Percentiles rank a stretch among this genome's conserved stretches.
These are phyloP conservation scores for Aspergillaceae sp. DNA, from an alignment of 2,329 filamentous ascomycete species.

Conservation along the genomic window DNA sequence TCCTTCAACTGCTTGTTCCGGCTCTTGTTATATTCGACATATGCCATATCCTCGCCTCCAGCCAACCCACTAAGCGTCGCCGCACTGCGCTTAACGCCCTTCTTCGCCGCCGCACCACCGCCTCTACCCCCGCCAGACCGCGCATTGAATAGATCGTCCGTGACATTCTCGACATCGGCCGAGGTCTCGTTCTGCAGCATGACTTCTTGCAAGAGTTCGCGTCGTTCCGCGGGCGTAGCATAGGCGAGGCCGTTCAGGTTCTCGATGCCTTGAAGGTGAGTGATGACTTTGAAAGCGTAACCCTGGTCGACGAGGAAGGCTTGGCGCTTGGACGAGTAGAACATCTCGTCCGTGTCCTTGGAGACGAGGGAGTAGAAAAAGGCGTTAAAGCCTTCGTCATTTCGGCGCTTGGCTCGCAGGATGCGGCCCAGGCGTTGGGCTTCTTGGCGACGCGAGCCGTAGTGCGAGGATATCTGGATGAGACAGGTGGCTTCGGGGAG, in stretches of 20 bases:
- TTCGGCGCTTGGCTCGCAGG: constrained; percentile 84
- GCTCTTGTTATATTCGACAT: constrained; percentile 71
- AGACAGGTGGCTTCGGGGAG: constrained; percentile 91
- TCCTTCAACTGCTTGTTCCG: constrained; percentile 60
- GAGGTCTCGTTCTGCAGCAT: constrained; percentile 76
- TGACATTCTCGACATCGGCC: constrained; percentile 60
- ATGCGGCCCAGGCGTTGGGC: constrained; percentile 90
- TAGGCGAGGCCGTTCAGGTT: constrained; percentile 73
- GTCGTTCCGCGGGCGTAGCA: constrained; percentile 66
- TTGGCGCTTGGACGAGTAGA: constrained; percentile 90
- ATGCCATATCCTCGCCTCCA: constrained; percentile 96
- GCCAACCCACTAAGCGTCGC: constrained; percentile 78
- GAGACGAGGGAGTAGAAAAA: constrained; percentile 98
- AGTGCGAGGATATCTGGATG: constrained; percentile 96
- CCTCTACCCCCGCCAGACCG: constrained; percentile 37
- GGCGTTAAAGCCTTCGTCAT: constrained; percentile 97
- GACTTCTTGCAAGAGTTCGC: constrained; percentile 80
- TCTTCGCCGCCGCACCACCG: constrained; percentile 37
- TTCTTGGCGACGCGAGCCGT: constrained; percentile 92
- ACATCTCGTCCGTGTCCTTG: constrained; percentile 97
- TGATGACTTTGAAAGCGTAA: constrained; percentile 98
- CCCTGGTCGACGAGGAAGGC: constrained; percentile 96
- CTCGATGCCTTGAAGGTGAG: constrained; percentile 84
- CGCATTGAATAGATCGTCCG: constrained; percentile 58
- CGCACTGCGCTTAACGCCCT: constrained; percentile 66